Evolutionary conservation across 108 stramenopile species (phyloP).

Genomic region (Fragilaria crotonensis): DNA sequence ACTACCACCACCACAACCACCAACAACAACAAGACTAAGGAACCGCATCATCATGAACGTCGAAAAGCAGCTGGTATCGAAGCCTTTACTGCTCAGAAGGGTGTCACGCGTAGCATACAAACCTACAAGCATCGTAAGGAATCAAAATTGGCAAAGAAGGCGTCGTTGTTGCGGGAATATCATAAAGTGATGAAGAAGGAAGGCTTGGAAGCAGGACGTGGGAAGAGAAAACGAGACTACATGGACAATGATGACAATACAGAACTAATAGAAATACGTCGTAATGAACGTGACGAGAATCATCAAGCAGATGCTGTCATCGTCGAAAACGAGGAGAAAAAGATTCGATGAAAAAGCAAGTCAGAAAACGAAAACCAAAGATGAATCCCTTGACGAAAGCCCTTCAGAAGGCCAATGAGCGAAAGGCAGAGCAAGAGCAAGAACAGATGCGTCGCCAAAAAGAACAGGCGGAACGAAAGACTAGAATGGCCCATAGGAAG

Average conservation of each 20-base stretch:
- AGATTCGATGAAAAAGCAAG: no score
- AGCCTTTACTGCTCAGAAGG: slow-evolving; percentile 13
- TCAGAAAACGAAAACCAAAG: slow-evolving; percentile 15
- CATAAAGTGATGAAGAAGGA: slow-evolving; percentile 38
- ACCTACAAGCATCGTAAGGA: slow-evolving; percentile 42
- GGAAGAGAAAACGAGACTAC: slow-evolving; percentile 31
- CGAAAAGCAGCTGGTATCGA: slow-evolving; percentile 6
- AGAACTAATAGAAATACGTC: no score
- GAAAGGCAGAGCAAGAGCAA: slow-evolving; percentile 8
- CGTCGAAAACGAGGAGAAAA: no score
- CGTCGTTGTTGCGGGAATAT: slow-evolving; percentile 33
- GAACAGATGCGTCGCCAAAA: neutral
- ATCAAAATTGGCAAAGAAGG: slow-evolving; percentile 31
- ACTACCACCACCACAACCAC: no score
- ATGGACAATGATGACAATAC: slow-evolving; percentile 4
- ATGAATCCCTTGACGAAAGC: slow-evolving; percentile 33
- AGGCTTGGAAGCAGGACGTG: slow-evolving; percentile 42
- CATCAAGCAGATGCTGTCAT: no score
- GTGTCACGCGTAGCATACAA: slow-evolving; percentile 32
- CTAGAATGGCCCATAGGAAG: slow-evolving; percentile 20
- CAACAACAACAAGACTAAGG: no score
- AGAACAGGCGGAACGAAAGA: slow-evolving; percentile 8
- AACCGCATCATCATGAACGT: no score
- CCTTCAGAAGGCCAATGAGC: slow-evolving; percentile 22
- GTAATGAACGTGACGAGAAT: no score